phyloP scores from a whole-genome alignment of 306 rosid species.

The Ziziphus jujuba region DNA sequence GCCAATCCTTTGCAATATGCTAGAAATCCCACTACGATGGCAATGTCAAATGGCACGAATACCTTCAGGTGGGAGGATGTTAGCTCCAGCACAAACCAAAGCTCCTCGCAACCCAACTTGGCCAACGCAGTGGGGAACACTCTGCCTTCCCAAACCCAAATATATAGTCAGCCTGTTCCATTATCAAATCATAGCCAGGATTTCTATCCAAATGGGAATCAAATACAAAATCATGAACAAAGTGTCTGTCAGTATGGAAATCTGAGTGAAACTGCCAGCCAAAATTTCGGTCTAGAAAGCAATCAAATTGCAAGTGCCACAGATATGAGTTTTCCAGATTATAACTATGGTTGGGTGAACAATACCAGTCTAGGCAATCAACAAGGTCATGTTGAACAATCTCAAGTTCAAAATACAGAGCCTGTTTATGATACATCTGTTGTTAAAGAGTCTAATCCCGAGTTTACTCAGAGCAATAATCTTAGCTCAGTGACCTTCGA shows the following conservation, averaged over 20 bases:
- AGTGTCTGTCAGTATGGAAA: constrained; percentile 26
- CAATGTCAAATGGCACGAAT: constrained; percentile 22
- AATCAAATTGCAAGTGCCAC: constrained; percentile 16
- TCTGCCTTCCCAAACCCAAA: constrained; percentile 30
- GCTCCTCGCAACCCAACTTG: constrained; percentile 23
- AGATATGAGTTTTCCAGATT: constrained; percentile 23
- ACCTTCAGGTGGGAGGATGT: constrained; percentile 23
- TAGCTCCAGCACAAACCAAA: constrained; percentile 14
- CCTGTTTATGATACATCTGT: constrained; percentile 24
- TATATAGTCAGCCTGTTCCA: constrained; percentile 29
- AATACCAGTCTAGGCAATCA: constrained; percentile 35
- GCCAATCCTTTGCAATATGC: constrained; percentile 20
- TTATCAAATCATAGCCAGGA: constrained; percentile 20
- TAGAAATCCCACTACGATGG: constrained; percentile 23
- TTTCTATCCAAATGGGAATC: constrained; percentile 34
- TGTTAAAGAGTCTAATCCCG: constrained; percentile 26
- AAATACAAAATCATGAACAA: constrained; percentile 15
- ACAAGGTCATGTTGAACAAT: constrained; percentile 23
- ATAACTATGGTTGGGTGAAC: constrained; percentile 33
- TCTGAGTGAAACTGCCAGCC: constrained; percentile 32
- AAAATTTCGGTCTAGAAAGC: constrained; percentile 23
- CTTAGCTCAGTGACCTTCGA: constrained; percentile 2
- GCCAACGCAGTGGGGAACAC: constrained; percentile 21
- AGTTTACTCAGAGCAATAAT: constrained; percentile 19
- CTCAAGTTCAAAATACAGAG: constrained; percentile 30